phyloP scores from a whole-genome alignment of 164 flowering plant genomes.

The Aristolochia fimbriata region DNA sequence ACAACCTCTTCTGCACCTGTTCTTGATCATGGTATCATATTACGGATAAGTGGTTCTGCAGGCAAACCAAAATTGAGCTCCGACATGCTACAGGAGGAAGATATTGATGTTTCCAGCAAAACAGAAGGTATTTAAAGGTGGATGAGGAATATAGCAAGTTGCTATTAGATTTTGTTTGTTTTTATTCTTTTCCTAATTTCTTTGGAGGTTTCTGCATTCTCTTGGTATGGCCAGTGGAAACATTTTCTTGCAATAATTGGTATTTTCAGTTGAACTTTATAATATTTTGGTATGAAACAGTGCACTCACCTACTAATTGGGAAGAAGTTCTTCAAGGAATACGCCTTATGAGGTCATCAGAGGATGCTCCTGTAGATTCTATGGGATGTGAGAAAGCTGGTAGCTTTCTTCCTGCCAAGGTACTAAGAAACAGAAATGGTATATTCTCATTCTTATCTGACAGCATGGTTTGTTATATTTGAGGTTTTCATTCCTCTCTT shows the following conservation, averaged over 20 bases:
- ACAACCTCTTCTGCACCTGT: background rate
- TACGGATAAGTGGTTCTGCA: conserved; percentile 18
- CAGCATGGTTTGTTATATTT: background rate
- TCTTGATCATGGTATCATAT: background rate
- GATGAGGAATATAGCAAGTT: background rate
- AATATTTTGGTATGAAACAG: conserved; percentile 15
- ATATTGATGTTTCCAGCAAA: conserved; percentile 11
- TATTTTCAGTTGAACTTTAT: background rate
- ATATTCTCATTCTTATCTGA: background rate
- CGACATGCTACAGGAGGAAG: conserved; percentile 8
- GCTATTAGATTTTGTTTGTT: background rate
- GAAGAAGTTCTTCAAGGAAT: conserved; percentile 79
- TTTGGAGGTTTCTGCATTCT: too few relatives aligned
- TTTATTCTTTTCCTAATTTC: too few relatives aligned
- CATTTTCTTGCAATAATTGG: too few relatives aligned
- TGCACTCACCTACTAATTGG: conserved; percentile 69
- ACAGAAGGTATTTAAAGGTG: conserved; percentile 17
- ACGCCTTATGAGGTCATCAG: conserved; percentile 69
- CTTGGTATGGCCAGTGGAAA: too few relatives aligned
- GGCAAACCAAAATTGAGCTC: conserved; percentile 20
- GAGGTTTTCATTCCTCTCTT: background rate
- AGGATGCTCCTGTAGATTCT: conserved; percentile 92
- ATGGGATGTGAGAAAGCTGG: conserved; percentile 99
- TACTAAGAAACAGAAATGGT: conserved; percentile 10
- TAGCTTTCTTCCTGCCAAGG: conserved; percentile 77